Conservation (phyloP, 148 eudicot species). For the Chenopodium quinoa region DNA sequence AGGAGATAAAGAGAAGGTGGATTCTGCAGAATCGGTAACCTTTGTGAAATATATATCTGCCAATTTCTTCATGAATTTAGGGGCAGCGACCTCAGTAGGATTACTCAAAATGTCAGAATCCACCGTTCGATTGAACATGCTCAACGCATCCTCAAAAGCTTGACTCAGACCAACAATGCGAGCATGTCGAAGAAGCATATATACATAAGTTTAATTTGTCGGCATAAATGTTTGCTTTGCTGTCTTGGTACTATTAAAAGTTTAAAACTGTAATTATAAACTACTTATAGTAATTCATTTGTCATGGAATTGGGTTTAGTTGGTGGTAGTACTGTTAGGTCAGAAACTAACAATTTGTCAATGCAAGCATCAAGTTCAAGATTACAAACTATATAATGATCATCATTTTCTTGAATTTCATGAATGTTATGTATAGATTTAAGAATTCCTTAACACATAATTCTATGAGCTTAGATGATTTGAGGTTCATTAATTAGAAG, state of each 20-base stretch:
- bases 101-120: too few relatives aligned
- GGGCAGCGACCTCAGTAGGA: too few relatives aligned
- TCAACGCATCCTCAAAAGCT: too few relatives aligned
- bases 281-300: background rate
- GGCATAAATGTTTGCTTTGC: constrained; percentile 23
- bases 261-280: background rate
- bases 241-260: background rate
- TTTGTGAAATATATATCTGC: too few relatives aligned
- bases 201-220: constrained; percentile 7
- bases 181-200: background rate
- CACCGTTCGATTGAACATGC: too few relatives aligned
- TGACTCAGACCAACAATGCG: too few relatives aligned
- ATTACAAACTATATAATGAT: background rate
- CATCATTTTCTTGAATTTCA: background rate
- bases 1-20: too few relatives aligned
- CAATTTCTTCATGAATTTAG: too few relatives aligned
- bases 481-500: background rate
- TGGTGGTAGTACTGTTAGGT: constrained; percentile 4
- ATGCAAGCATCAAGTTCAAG: constrained; percentile 15
- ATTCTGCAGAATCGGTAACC: too few relatives aligned
- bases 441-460: background rate
- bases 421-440: background rate
- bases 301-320: background rate
- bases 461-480: background rate
- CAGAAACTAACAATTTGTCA: constrained; percentile 12